phyloP scores from a whole-genome alignment of 208 protist species.

The Vickermania spadyakhi region DNA sequence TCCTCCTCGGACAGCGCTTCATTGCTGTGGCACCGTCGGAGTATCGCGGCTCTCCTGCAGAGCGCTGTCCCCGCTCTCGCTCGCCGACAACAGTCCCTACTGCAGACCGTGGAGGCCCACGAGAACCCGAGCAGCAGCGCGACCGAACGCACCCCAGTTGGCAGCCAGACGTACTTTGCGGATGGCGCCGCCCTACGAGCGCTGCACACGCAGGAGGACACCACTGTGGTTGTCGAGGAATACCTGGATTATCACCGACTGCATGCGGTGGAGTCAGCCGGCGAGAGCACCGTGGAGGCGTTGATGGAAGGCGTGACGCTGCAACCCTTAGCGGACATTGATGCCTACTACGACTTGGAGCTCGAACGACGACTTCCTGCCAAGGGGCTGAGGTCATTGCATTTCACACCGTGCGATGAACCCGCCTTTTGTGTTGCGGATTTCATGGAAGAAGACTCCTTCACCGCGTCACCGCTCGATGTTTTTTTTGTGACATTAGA shows the following conservation, averaged over 20 bases:
- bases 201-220: slow-evolving; percentile 11
- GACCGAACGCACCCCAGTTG: slow-evolving; percentile 37
- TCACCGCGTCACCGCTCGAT: background rate
- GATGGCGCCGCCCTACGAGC: slow-evolving; percentile 1
- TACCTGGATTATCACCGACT: slow-evolving; percentile 19
- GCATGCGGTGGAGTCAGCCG: slow-evolving; percentile 7
- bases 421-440: background rate
- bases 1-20: background rate
- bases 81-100: background rate
- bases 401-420: background rate
- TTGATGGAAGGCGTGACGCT: slow-evolving; percentile 1
- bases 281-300: background rate
- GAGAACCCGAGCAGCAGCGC: background rate
- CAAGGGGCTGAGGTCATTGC: background rate
- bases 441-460: background rate
- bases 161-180: slow-evolving; percentile 3
- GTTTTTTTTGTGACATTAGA: background rate
- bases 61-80: background rate
- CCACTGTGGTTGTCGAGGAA: slow-evolving; percentile 14
- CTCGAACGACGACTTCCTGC: background rate
- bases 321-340: background rate
- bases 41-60: background rate
- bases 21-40: background rate
- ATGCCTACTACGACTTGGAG: background rate
- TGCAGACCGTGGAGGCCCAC: background rate